Evolutionary conservation across 2,329 filamentous ascomycete species (phyloP).

Genomic region (Ceratocystis alfenasii): DNA sequence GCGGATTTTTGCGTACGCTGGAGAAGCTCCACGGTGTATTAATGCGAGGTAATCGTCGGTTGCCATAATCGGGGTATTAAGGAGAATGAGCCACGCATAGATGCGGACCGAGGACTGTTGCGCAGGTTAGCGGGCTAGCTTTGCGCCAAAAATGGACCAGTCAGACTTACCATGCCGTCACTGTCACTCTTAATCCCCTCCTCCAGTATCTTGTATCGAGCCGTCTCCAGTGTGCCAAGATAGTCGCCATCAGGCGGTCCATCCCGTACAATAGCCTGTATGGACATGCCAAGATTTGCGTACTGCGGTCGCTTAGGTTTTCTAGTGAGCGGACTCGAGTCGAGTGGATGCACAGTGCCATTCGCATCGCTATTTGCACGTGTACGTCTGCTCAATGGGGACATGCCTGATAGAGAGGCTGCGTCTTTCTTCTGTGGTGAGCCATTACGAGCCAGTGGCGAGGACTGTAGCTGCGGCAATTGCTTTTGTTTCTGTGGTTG

Average conservation of each 20-base stretch:
- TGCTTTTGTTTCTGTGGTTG: constrained; percentile 8
- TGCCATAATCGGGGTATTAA: constrained; percentile 71
- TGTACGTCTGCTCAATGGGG: constrained; percentile 39
- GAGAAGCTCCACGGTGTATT: constrained; percentile 84
- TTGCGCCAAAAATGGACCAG: background rate
- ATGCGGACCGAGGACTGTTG: constrained; percentile 76
- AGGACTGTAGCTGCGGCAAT: constrained; percentile 13
- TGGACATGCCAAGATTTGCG: constrained; percentile 44
- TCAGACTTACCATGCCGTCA: constrained; percentile 62
- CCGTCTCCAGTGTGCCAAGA: constrained; percentile 52
- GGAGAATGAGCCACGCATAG: constrained; percentile 89
- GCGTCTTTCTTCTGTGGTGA: constrained; percentile 30
- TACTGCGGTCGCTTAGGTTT: constrained; percentile 31
- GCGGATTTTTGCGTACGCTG: constrained; percentile 91
- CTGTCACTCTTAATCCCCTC: constrained; percentile 65
- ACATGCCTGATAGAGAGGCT: constrained; percentile 25
- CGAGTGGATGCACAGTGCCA: constrained; percentile 22
- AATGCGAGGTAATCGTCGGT: constrained; percentile 84
- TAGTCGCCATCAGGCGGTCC: constrained; percentile 64
- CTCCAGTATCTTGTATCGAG: constrained; percentile 61
- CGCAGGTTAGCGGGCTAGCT: constrained; percentile 1
- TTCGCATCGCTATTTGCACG: constrained; percentile 65
- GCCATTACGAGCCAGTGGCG: constrained; percentile 27
- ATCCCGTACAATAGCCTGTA: constrained; percentile 69
- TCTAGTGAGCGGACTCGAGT: background rate